Percentiles rank a stretch among this genome's conserved stretches.
Conservation (phyloP, 1,139 yeast species). For the Fermentozyma sake region DNA sequence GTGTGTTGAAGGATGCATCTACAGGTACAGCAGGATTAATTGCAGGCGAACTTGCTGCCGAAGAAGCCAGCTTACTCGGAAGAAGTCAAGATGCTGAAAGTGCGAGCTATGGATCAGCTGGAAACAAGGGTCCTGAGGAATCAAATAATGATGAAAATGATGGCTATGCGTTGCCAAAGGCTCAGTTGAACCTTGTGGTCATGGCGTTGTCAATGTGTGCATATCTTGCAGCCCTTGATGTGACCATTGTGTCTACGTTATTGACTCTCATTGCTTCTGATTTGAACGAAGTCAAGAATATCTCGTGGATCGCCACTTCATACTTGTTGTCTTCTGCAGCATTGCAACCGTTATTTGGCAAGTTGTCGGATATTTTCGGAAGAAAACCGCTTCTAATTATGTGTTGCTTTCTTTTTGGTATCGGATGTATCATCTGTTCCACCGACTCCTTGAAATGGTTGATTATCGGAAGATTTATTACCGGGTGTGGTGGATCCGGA, state of each 20-base stretch:
- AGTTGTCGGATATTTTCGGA: constrained; percentile 82
- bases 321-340: constrained; percentile 39
- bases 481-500: constrained; percentile 59
- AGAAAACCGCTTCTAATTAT: constrained; percentile 43
- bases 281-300: constrained; percentile 33
- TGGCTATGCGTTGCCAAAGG: constrained; percentile 30
- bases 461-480: constrained; percentile 53
- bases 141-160: constrained; percentile 9
- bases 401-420: constrained; percentile 32
- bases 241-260: constrained; percentile 42
- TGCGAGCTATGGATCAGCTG: too few relatives aligned
- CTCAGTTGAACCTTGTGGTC: constrained; percentile 28
- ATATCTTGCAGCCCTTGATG: constrained; percentile 41
- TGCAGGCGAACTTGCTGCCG: constrained; percentile 46
- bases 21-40: constrained; percentile 44
- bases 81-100: too few relatives aligned
- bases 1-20: constrained; percentile 29
- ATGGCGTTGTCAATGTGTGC: constrained; percentile 35
- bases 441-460: constrained; percentile 41
- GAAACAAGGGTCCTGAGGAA: too few relatives aligned
- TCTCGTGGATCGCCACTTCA: constrained; percentile 48
- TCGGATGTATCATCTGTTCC: constrained; percentile 39
- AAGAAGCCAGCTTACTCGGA: constrained; percentile 24
- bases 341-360: constrained; percentile 74
- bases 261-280: constrained; percentile 43